Base-by-base conservation (phyloP, 192 early-diverging fungal genomes). In the Coemansia sp. region DNA sequence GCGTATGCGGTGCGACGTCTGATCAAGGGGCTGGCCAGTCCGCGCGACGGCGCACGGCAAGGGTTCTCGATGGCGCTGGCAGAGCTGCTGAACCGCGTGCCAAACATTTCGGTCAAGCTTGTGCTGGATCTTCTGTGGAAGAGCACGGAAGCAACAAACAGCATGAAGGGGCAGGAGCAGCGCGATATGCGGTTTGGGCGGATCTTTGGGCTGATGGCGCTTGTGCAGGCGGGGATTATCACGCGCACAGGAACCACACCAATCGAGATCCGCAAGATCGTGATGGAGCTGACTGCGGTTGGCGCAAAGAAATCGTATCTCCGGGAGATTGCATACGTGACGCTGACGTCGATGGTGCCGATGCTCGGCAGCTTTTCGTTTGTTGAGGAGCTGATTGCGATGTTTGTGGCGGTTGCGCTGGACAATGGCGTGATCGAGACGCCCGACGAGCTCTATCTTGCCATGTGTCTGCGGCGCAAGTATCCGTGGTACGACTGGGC, bases 21-120 rank as follows among this genome's bases (percentile, higher is more conserved):
- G 50, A 79, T 97, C 59, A 84, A 92, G 68, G 98, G 98, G 63
- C 82, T 99, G 48, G 87, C 93, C 26, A 92, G 90, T 53, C 87
- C 91, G 10, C 87, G 95, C 44, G 88, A 93, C 54, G 94, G 90
- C 18, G 96, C 98, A 13, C 85, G 98, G 50, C 96, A 98, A 64
- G 98, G 98, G 8, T 99, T 96, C 79, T 88, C 95, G 16, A 83
- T 97, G n/a, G 94, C 94, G 9, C 86, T 99, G 50, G 91, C 93
- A 4, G 95, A 98, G 87, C 77, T 92, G 67, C 64, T 86, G 38
- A 47, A 21, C 9, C 85, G 84, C 43, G 80, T 70, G 63, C 81
- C 54, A 45, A 77, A 50, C 69, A 79, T 74, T 50, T 89, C 86
- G 18, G 83, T 81, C 53, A 86, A 86, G 65, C 66, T 88, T 48